Evolutionary conservation across 2,329 filamentous ascomycete genomes (phyloP), one percentile per base, ranked within the genome.

Genomic region (Stromatinia cepivora): DNA sequence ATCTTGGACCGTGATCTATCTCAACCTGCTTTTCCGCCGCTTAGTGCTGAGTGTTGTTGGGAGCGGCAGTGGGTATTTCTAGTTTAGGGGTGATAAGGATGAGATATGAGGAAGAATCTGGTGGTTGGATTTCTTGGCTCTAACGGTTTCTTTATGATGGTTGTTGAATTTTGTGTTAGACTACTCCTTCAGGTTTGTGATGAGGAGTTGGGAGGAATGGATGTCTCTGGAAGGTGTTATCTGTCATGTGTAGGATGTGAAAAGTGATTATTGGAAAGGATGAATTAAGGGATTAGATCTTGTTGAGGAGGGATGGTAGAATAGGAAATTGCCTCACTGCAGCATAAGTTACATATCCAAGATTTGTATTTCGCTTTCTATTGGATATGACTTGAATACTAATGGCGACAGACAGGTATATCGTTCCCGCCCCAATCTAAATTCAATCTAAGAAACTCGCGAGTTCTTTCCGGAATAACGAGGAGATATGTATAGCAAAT

Each of bases 91-190:
- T 52, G n/a, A 39, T 22, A 28, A 22, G n/a, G 34, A 13, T 52
- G 17, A 34, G 39, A 52, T 31, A 25, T 9, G n/a, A 4, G 11
- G 58, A 25, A 28, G 17, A 28, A 5, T 22, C 39, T 50, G 31
- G 28, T 64, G 61, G 46, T n/a, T 64, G 48, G 15, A 52, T 28
- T 39, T 63, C 22, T 64, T 52, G 9, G 31, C 31, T 39, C 31
- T 34, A 63, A 52, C 46, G 31, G 61, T 52, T 63, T 52, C 46
- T 63, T 63, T n/a, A 63, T 39, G 22, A 5, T 52, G 46, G 13
- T 52, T 52, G n/a, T n/a, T 25, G 15, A 28, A 15, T 8, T 53
- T 52, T 53, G 22, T 8, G 11, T 10, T 52, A 52, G 17, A 15
- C 0, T 9, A 8, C 9, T 22, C 34, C n/a, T 22, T 28, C 20